Evolutionary conservation across 2,329 filamentous ascomycete genomes (phyloP).

Genomic region (Fusarium paranaense): DNA sequence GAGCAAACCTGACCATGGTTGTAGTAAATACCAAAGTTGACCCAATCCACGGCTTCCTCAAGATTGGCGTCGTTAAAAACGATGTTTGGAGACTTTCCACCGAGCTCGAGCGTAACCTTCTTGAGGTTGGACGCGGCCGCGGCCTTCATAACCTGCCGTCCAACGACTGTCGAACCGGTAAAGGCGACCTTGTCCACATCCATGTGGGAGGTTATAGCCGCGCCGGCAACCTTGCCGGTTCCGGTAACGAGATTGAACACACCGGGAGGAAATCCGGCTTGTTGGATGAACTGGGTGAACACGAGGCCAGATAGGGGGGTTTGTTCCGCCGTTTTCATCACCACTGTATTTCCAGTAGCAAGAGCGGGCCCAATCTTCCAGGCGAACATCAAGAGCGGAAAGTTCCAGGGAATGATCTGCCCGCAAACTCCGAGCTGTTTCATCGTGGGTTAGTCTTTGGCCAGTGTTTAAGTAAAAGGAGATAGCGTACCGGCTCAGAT

Average conservation of each 20-base stretch:
- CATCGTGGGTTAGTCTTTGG: neutral
- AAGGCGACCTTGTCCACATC: constrained; percentile 87
- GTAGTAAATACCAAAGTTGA: constrained; percentile 77
- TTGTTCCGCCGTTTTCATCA: constrained; percentile 84
- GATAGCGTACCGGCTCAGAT: constrained; percentile 74
- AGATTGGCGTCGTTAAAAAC: constrained; percentile 83
- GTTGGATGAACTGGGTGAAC: constrained; percentile 73
- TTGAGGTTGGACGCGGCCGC: constrained; percentile 82
- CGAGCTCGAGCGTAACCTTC: constrained; percentile 84
- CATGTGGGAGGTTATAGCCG: constrained; percentile 81
- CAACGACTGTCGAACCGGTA: constrained; percentile 80
- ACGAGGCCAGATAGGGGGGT: constrained; percentile 66
- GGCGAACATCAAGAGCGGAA: constrained; percentile 81
- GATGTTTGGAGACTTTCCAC: constrained; percentile 85
- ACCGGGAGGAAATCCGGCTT: constrained; percentile 83
- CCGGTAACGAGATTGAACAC: constrained; percentile 83
- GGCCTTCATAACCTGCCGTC: constrained; percentile 83
- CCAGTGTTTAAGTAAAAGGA: neutral
- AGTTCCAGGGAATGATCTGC: constrained; percentile 84
- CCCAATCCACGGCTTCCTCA: constrained; percentile 81
- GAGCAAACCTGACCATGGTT: constrained; percentile 77
- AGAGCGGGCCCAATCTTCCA: constrained; percentile 87
- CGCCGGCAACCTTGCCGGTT: constrained; percentile 81
- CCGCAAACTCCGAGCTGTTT: constrained; percentile 77
- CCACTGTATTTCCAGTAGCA: constrained; percentile 77